These are phyloP conservation scores for Clathrospora elynae DNA, from an alignment of 2,329 filamentous ascomycete genomes.

Conservation along the genomic window DNA sequence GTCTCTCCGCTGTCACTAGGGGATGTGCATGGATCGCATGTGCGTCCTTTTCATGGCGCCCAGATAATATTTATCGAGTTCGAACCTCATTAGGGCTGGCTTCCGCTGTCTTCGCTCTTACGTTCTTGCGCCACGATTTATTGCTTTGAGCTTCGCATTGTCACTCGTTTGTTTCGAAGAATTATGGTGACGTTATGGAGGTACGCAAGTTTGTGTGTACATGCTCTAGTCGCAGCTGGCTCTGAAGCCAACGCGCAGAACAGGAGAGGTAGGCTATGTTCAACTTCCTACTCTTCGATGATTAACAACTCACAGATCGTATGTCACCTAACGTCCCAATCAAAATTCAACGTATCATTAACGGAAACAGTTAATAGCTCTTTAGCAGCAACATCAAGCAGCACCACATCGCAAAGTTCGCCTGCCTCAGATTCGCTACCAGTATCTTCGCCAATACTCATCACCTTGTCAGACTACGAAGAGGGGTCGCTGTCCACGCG, in stretches of 20 bases:
- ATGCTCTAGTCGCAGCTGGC: conserved; percentile 23
- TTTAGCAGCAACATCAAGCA: conserved; percentile 3
- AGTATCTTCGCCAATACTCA: no score
- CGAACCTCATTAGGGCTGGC: conserved; percentile 6
- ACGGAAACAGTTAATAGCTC: conserved; percentile 1
- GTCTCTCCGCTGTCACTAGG: conserved; percentile 23
- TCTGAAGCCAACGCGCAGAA: conserved; percentile 13
- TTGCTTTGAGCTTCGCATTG: conserved; percentile 21
- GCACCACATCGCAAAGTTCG: no score
- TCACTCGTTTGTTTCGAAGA: conserved; percentile 29
- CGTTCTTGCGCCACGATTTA: conserved; percentile 10
- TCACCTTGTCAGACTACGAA: no score
- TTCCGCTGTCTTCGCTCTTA: conserved; percentile 8
- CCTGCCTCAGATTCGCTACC: no score
- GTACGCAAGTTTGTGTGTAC: conserved; percentile 22
- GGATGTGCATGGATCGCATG: conserved; percentile 31
- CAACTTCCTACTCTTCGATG: not conserved
- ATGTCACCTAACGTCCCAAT: conserved; percentile 5
- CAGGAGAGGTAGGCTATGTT: conserved; percentile 26
- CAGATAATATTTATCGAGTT: conserved; percentile 11
- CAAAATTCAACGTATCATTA: not conserved
- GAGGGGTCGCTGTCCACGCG: no score
- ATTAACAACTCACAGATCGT: conserved; percentile 27
- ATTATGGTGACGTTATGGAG: conserved; percentile 31
- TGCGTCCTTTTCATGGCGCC: conserved; percentile 32